phyloP scores from a whole-genome alignment of 805 yeast species.

The Starmerella floris region DNA sequence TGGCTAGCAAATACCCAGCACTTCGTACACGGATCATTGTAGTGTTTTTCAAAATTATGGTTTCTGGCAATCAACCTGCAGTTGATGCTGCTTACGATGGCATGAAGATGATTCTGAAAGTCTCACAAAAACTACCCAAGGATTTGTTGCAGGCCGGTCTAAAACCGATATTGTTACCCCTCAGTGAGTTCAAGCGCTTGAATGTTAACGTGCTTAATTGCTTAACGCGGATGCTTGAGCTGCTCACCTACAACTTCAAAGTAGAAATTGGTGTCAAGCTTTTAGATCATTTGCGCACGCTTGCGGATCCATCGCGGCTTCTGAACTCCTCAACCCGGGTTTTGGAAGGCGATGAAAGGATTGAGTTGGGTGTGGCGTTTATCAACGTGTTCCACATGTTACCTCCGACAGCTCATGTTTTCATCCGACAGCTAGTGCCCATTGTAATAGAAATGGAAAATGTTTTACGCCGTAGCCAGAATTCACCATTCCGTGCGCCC shows the following conservation, averaged over 20 bases:
- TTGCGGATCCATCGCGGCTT: conserved; percentile 77
- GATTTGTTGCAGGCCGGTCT: conserved; percentile 90
- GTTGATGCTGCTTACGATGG: conserved; percentile 92
- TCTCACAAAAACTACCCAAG: conserved; percentile 71
- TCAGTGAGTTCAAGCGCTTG: conserved; percentile 82
- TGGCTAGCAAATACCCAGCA: conserved; percentile 44
- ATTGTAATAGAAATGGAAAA: conserved; percentile 69
- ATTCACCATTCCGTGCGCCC: conserved; percentile 85
- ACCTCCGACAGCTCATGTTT: conserved; percentile 85
- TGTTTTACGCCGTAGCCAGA: conserved; percentile 67
- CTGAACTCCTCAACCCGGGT: conserved; percentile 69
- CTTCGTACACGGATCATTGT: conserved; percentile 77
- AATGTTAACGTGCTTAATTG: conserved; percentile 88
- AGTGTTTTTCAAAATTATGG: conserved; percentile 84
- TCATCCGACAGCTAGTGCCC: conserved; percentile 71
- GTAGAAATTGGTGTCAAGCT: conserved; percentile 92
- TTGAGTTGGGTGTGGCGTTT: conserved; percentile 78
- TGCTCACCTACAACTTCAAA: conserved; percentile 82
- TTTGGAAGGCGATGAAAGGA: conserved; percentile 63
- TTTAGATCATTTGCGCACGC: conserved; percentile 84
- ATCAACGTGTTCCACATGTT: conserved; percentile 79
- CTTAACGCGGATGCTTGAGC: conserved; percentile 68
- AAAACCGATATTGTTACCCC: conserved; percentile 87
- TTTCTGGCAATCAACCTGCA: conserved; percentile 71
- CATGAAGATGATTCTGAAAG: conserved; percentile 65